phyloP scores from a whole-genome alignment of 768 basidiomycete genomes.

The Dictyophora rubrovolvata region DNA sequence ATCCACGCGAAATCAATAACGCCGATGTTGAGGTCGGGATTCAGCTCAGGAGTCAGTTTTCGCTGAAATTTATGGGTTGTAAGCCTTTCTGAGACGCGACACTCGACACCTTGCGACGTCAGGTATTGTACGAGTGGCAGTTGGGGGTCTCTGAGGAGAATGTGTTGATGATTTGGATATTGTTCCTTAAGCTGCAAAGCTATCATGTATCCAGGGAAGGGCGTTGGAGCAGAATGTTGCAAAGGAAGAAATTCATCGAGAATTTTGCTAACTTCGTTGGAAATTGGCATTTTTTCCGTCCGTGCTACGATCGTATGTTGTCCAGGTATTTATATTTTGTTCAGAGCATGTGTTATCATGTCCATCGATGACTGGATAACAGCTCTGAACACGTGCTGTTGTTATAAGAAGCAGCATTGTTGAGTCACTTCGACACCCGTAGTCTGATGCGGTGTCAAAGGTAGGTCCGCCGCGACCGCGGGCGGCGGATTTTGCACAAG shows the following conservation, averaged over 20 bases:
- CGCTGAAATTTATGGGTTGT: not conserved
- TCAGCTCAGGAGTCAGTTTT: not conserved
- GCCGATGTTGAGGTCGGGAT: not conserved
- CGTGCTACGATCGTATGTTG: too few species aligned
- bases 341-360: too few species aligned
- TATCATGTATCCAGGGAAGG: not conserved
- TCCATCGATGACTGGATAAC: too few species aligned
- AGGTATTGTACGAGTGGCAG: not conserved
- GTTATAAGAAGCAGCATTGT: too few species aligned
- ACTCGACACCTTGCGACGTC: not conserved
- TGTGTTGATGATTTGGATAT: not conserved
- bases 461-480: too few species aligned
- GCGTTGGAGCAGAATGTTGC: not conserved
- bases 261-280: not conserved
- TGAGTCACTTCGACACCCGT: too few species aligned
- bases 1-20: not conserved
- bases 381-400: too few species aligned
- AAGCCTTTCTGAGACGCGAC: not conserved
- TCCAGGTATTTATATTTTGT: too few species aligned
- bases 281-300: too few species aligned
- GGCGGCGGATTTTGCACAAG: too few species aligned
- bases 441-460: too few species aligned
- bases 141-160: not conserved
- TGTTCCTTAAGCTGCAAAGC: not conserved
- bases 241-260: not conserved